phyloP scores from a whole-genome alignment of 1,284 basidiomycete genomes.

The Schizophyllum commune region DNA sequence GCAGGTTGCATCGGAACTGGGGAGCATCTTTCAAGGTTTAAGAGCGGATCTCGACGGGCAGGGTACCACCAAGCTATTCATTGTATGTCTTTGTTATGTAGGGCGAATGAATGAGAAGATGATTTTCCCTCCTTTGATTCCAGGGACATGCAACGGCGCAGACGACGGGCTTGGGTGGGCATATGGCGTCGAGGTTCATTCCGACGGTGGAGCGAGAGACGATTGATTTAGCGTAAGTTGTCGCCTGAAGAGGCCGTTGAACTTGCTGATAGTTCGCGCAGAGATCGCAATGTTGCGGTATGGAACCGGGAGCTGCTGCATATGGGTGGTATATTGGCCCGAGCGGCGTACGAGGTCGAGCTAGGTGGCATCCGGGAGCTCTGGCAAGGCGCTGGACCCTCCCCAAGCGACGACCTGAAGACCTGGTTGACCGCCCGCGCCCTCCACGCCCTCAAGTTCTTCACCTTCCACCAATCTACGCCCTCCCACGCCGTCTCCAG shows the following conservation, averaged over 20 bases:
- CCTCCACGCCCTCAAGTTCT: slow-evolving; percentile 83
- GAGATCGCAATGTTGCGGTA: slow-evolving; percentile 72
- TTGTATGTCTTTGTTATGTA: slow-evolving; percentile 22
- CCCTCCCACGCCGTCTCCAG: slow-evolving; percentile 81
- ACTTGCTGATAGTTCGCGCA: slow-evolving; percentile 23
- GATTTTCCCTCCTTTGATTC: slow-evolving; percentile 28
- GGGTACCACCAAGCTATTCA: background rate
- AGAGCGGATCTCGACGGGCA: slow-evolving; percentile 75
- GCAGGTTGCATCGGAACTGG: slow-evolving; percentile 48
- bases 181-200: slow-evolving; percentile 89
- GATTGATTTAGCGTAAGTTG: slow-evolving; percentile 86
- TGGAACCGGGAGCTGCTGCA: slow-evolving; percentile 89
- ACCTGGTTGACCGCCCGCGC: slow-evolving; percentile 54
- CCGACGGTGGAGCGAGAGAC: slow-evolving; percentile 97
- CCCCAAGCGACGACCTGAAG: slow-evolving; percentile 28
- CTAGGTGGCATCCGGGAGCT: slow-evolving; percentile 48
- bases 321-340: slow-evolving; percentile 76
- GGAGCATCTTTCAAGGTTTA: slow-evolving; percentile 82
- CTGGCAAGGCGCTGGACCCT: slow-evolving; percentile 41
- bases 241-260: too few relatives aligned
- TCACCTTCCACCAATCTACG: slow-evolving; percentile 82
- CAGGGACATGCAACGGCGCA: slow-evolving; percentile 82
- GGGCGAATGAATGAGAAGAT: background rate
- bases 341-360: slow-evolving; percentile 86
- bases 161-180: slow-evolving; percentile 90